phyloP scores from a whole-genome alignment of 371 early-diverging fungal genomes.

The Cokeromyces recurvatus region DNA sequence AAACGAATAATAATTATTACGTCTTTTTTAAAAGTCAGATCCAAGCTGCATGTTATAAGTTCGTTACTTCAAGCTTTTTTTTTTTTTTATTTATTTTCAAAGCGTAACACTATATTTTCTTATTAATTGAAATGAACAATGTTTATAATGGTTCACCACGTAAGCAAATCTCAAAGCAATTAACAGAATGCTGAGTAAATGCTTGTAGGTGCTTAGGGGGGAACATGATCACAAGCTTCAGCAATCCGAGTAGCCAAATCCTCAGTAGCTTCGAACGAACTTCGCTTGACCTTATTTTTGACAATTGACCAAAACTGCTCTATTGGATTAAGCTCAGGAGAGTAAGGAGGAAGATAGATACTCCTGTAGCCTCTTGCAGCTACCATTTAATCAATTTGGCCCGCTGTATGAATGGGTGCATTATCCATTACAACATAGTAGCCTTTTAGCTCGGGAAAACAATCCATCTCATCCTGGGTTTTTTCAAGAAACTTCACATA shows the following conservation, averaged over 20 bases:
- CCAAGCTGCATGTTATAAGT: no score
- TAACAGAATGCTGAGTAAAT: conserved; percentile 12
- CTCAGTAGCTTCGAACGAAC: conserved; percentile 2
- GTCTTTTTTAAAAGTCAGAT: no score
- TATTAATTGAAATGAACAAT: background rate
- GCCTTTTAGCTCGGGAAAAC: conserved; percentile 11
- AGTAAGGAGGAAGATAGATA: conserved; percentile 1
- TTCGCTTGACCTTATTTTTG: conserved; percentile 4
- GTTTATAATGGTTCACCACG: conserved; percentile 1
- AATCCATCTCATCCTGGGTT: conserved; percentile 18
- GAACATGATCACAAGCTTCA: conserved; percentile 15
- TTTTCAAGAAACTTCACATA: conserved; percentile 10
- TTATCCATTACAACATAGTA: conserved; percentile 18
- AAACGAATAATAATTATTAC: no score
- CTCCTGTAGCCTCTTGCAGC: background rate
- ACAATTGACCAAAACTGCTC: conserved; percentile 2
- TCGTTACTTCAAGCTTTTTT: no score
- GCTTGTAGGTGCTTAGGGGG: conserved; percentile 10
- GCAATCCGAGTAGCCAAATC: no score
- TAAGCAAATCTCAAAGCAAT: conserved; percentile 9
- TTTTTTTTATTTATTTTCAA: no score
- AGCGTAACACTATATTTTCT: no score
- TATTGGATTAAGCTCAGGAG: conserved; percentile 8
- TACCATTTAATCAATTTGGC: conserved; percentile 6
- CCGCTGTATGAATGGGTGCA: conserved; percentile 9